A percentile compares a stretch with the other conserved stretches of the same genome.
These are phyloP conservation scores for Juglanconis juglandina DNA, from an alignment of 2,329 filamentous ascomycete genomes.

Conservation along the genomic window DNA sequence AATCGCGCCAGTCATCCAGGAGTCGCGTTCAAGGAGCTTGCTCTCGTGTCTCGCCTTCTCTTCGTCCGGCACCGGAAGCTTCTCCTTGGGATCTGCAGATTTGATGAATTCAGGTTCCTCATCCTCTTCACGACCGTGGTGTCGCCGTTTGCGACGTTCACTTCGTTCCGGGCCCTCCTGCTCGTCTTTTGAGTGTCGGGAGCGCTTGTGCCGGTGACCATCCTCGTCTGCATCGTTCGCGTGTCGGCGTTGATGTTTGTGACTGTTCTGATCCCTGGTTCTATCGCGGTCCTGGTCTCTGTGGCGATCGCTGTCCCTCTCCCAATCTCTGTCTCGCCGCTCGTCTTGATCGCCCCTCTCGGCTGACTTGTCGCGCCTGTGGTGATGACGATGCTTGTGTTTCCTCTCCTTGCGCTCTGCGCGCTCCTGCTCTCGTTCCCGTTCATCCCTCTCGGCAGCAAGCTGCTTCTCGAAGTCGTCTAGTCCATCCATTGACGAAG, in stretches of 20 bases:
- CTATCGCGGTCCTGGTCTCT: slow-evolving; percentile 23
- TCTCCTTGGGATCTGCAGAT: slow-evolving; percentile 45
- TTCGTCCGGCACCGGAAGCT: slow-evolving; percentile 46
- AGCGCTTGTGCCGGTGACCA: slow-evolving; percentile 35
- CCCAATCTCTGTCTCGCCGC: slow-evolving; percentile 24
- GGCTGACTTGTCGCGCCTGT: slow-evolving; percentile 27
- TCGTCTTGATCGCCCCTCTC: slow-evolving; percentile 26
- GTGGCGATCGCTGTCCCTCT: slow-evolving; percentile 25
- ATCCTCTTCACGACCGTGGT: slow-evolving; percentile 25
- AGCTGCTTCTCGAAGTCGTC: slow-evolving; percentile 37
- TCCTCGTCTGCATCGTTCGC: slow-evolving; percentile 40
- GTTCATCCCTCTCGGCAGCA: slow-evolving; percentile 33
- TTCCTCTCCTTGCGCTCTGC: slow-evolving; percentile 27
- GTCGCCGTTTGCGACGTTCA: slow-evolving; percentile 22
- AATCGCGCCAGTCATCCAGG: slow-evolving; percentile 88
- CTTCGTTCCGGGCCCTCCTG: slow-evolving; percentile 40
- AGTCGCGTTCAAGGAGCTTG: slow-evolving; percentile 63
- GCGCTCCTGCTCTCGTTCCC: slow-evolving; percentile 25
- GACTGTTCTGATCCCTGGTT: slow-evolving; percentile 30
- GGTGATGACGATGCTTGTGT: slow-evolving; percentile 27
- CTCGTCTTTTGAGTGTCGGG: slow-evolving; percentile 29
- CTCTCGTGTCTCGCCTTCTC: slow-evolving; percentile 25
- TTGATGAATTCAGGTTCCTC: slow-evolving; percentile 38
- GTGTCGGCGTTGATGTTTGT: slow-evolving; percentile 35
- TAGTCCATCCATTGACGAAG: slow-evolving; percentile 23